Percentiles rank a stretch among this genome's conserved stretches.
These are phyloP conservation scores for Colletotrichum trifolii DNA, from an alignment of 2,329 filamentous ascomycete genomes.

Conservation along the genomic window DNA sequence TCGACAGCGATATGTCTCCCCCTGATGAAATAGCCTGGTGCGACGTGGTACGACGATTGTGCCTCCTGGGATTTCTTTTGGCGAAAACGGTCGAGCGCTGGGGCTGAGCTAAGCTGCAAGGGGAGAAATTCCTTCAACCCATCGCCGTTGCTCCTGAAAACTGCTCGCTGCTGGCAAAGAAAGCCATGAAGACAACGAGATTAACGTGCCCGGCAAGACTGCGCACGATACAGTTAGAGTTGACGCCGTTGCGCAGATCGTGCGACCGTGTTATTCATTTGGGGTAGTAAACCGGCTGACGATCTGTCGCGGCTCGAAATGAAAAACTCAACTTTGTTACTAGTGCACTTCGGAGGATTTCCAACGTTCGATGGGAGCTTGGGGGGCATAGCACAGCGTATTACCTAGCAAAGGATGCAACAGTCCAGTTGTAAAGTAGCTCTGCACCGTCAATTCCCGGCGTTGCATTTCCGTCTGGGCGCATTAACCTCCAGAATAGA, in stretches of 20 bases:
- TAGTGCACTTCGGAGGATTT: too few relatives aligned
- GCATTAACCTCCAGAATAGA: constrained; percentile 30
- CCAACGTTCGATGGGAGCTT: too few relatives aligned
- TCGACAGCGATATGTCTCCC: background rate
- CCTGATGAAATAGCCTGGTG: constrained; percentile 15
- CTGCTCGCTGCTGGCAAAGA: too few relatives aligned
- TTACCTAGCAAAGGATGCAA: too few relatives aligned
- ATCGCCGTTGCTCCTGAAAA: too few relatives aligned
- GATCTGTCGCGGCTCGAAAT: constrained; percentile 14
- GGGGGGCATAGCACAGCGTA: too few relatives aligned
- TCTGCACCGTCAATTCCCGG: background rate
- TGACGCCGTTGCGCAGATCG: constrained; percentile 31
- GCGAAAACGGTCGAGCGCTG: too few relatives aligned
- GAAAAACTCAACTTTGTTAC: constrained; percentile 1
- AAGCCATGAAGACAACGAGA: background rate
- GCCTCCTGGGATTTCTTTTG: too few relatives aligned
- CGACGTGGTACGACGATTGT: too few relatives aligned
- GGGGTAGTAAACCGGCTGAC: background rate
- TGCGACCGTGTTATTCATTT: constrained; percentile 1
- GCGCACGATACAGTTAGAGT: constrained; percentile 12
- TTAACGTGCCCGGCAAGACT: background rate
- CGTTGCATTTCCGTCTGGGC: constrained; percentile 9
- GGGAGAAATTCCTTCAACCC: background rate
- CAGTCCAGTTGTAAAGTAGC: background rate
- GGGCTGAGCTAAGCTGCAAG: constrained; percentile 5